These are phyloP conservation scores for Actinomucor elegans DNA, from an alignment of 371 early-diverging fungal species.

Conservation along the genomic window DNA sequence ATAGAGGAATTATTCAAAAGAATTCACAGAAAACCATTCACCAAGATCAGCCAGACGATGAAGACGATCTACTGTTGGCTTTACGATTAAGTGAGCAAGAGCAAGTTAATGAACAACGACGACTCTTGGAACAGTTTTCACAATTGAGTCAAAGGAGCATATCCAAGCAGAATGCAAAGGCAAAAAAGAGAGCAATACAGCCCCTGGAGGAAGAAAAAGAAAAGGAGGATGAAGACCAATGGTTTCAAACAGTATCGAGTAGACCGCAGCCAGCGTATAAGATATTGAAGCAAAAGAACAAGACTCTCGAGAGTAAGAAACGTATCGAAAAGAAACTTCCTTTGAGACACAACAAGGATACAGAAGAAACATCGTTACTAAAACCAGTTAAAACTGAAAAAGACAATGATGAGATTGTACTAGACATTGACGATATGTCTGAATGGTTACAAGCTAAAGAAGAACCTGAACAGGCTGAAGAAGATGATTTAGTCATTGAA, in stretches of 20 bases:
- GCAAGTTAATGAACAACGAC: constrained; percentile 17
- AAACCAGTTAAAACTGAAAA: neutral
- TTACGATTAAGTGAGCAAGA: constrained; percentile 18
- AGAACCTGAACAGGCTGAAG: neutral
- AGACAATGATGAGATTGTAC: neutral
- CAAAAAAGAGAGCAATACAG: neutral
- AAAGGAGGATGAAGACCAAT: constrained; percentile 7
- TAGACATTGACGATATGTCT: constrained; percentile 9
- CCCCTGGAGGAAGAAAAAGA: neutral
- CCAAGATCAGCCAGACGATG: neutral
- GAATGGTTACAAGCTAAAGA: constrained; percentile 12
- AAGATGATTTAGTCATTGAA: neutral
- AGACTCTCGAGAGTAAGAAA: too few relatives aligned
- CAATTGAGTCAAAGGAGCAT: neutral
- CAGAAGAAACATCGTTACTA: too few relatives aligned
- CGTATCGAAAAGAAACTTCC: too few relatives aligned
- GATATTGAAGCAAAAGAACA: neutral
- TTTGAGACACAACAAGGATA: neutral
- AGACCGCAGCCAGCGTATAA: constrained; percentile 1
- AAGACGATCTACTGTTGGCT: constrained; percentile 9
- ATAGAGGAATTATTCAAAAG: neutral
- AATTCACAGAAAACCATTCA: neutral
- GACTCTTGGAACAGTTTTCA: constrained; percentile 5
- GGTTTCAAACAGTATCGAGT: constrained; percentile 20
- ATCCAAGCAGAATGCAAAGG: too few relatives aligned